These are phyloP conservation scores for Aspergillus piperis DNA, from an alignment of 2,329 filamentous ascomycete genomes.

Conservation along the genomic window DNA sequence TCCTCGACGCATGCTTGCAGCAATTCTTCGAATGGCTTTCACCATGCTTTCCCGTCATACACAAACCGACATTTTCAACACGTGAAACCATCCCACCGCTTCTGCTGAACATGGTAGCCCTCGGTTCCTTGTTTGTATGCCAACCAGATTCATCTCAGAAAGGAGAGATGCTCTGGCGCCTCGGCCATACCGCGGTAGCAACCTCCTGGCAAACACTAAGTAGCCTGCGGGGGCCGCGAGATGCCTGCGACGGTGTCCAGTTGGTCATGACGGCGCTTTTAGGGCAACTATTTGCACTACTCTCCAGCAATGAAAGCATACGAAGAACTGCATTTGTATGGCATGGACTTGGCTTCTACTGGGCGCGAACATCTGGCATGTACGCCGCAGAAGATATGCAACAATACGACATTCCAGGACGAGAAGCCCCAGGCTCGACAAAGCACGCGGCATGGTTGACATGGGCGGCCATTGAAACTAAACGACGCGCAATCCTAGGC, in stretches of 20 bases:
- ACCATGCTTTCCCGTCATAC: conserved; percentile 20
- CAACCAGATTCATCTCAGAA: conserved; percentile 16
- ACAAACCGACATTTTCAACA: conserved; percentile 18
- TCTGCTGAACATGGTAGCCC: conserved; percentile 23
- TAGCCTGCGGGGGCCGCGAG: conserved; percentile 16
- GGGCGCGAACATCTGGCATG: conserved; percentile 24
- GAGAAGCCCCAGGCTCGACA: conserved; percentile 5
- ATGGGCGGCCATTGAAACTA: conserved; percentile 21
- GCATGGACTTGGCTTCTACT: conserved; percentile 25
- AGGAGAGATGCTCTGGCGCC: conserved; percentile 24
- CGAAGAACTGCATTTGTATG: conserved; percentile 21
- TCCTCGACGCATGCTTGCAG: conserved; percentile 22
- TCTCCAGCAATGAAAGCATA: conserved; percentile 19
- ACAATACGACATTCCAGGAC: neutral
- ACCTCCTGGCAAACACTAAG: conserved; percentile 24
- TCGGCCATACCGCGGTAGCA: conserved; percentile 23
- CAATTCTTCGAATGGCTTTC: conserved; percentile 20
- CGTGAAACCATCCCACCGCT: conserved; percentile 19
- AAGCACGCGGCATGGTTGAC: conserved; percentile 17
- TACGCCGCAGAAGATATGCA: conserved; percentile 10
- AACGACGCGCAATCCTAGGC: conserved; percentile 21
- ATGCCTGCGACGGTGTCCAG: conserved; percentile 22
- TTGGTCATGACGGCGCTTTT: conserved; percentile 20
- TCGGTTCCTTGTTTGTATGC: conserved; percentile 23
- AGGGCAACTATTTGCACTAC: conserved; percentile 20